Conservation (phyloP, 176 grass and related monocot species). For the Eremochloa ophiuroides region DNA sequence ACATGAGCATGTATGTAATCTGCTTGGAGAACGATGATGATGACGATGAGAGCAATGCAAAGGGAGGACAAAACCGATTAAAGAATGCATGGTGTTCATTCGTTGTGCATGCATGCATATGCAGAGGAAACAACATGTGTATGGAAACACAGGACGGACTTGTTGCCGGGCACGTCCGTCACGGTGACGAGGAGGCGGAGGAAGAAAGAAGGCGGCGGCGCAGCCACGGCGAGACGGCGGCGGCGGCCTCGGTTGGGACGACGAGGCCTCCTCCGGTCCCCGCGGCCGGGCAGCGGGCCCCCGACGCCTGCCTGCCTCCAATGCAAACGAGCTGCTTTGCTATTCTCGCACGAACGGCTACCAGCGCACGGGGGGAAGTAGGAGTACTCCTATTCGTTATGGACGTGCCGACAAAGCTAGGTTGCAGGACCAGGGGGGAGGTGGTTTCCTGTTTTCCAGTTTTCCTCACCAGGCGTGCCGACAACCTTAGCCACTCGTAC, state of each 20-base stretch:
- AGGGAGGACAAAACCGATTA: not conserved
- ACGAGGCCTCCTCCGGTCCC: not conserved
- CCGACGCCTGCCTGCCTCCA: not conserved
- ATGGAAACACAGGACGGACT: not conserved
- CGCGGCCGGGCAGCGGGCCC: not conserved
- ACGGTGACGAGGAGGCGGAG: not conserved
- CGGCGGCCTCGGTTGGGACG: not conserved
- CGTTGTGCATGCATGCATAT: no score
- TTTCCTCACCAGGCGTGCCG: no score
- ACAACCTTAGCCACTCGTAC: no score
- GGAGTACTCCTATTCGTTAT: no score
- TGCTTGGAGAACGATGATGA: not conserved
- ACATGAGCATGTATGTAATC: not conserved
- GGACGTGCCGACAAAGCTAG: no score
- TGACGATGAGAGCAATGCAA: not conserved
- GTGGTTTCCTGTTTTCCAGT: no score
- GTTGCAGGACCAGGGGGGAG: no score
- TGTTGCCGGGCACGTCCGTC: not conserved
- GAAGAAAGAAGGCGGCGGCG: not conserved
- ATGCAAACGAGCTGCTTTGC: not conserved
- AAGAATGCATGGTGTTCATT: not conserved
- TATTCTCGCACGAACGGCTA: not conserved
- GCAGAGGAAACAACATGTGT: no score
- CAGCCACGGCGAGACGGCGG: not conserved
- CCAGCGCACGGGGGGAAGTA: not conserved